Evolutionary conservation across 73 alveolate species (phyloP).

Genomic region (Durusdinium trenchii): DNA sequence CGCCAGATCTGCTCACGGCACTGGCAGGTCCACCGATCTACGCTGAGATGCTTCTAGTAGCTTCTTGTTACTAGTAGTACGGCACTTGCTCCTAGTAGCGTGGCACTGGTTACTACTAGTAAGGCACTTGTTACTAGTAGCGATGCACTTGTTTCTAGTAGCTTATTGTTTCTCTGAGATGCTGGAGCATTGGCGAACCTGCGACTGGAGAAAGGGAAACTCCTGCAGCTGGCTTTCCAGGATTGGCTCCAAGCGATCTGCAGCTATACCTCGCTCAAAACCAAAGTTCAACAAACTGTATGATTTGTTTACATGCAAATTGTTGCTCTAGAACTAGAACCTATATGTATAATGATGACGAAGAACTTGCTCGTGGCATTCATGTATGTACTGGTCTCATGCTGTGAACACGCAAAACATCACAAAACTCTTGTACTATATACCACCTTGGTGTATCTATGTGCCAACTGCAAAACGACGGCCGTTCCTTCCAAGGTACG

Average conservation of each 20-base stretch:
- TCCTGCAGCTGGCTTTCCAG: constrained; percentile 3
- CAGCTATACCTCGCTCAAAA: constrained; percentile 35
- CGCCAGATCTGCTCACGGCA: too few species aligned
- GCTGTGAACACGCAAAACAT: neutral
- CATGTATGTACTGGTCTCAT: neutral
- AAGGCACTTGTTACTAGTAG: too few species aligned
- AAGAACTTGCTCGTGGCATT: neutral
- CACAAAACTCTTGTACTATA: neutral
- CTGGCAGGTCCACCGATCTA: too few species aligned
- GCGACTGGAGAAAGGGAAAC: constrained; percentile 33
- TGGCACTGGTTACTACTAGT: too few species aligned
- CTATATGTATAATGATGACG: neutral
- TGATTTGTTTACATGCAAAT: too few species aligned
- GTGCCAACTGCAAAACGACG: neutral
- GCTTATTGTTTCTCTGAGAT: too few species aligned
- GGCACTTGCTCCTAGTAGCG: too few species aligned
- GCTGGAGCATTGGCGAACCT: constrained; percentile 27
- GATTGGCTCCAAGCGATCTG: constrained; percentile 44
- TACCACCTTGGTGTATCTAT: neutral
- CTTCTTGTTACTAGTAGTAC: too few species aligned
- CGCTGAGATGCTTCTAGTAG: too few species aligned
- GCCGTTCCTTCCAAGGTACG: constrained; percentile 28
- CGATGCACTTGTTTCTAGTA: too few species aligned
- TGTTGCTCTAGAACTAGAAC: too few species aligned
- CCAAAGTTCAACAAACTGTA: too few species aligned